Evolutionary conservation across 202 grass and related monocot species (phyloP).

Genomic region (Setaria italica): DNA sequence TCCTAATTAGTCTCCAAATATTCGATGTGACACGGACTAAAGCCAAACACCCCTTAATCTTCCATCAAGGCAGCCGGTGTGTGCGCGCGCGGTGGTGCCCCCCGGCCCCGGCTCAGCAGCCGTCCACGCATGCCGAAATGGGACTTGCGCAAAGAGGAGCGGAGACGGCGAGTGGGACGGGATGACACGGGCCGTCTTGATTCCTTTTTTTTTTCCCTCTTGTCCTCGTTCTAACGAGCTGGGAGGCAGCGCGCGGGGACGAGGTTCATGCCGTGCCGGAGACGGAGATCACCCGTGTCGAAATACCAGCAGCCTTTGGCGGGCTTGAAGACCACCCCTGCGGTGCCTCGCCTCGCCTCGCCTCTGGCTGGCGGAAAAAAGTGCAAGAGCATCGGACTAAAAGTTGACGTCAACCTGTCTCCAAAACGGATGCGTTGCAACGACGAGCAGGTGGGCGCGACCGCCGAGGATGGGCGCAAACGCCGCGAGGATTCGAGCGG

Average conservation of each 20-base stretch:
- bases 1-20: too few species aligned
- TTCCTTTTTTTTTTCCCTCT: neutral
- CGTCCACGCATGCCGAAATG: neutral
- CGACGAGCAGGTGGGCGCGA: too few species aligned
- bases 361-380: neutral
- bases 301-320: neutral
- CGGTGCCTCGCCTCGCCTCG: too few species aligned
- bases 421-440: neutral
- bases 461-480: too few species aligned
- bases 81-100: too few species aligned
- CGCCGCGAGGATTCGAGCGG: too few species aligned
- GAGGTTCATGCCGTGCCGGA: neutral
- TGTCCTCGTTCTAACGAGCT: neutral
- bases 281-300: neutral
- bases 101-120: neutral
- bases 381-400: neutral
- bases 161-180: neutral
- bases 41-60: too few species aligned
- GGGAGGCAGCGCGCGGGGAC: neutral
- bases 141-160: neutral
- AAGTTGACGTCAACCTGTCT: neutral
- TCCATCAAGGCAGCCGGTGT: too few species aligned
- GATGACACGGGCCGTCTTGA: too few species aligned
- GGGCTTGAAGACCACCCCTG: too few species aligned
- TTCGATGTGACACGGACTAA: too few species aligned